Evolutionary conservation across 2,329 filamentous ascomycete species (phyloP).

Genomic region (Xenosphaeropsis pyriputrescens): DNA sequence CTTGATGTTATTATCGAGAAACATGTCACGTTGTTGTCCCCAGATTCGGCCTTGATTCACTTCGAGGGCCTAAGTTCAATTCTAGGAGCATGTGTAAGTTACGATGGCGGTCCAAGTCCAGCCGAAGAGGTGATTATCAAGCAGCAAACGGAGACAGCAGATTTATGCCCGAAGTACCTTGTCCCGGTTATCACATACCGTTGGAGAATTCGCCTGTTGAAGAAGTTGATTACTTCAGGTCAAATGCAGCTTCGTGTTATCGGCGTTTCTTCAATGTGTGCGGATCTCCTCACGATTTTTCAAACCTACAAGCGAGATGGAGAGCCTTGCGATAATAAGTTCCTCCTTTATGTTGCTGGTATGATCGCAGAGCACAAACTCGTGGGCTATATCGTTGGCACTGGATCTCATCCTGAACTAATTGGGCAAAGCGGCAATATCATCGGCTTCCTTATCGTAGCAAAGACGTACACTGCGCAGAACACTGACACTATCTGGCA

Average conservation of each 20-base stretch:
- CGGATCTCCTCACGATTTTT: constrained; percentile 54
- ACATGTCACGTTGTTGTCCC: constrained; percentile 33
- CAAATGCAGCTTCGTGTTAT: constrained; percentile 83
- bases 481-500: constrained; percentile 78
- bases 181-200: constrained; percentile 38
- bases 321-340: constrained; percentile 24
- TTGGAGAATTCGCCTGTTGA: constrained; percentile 57
- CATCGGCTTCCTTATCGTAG: constrained; percentile 74
- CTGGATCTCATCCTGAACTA: constrained; percentile 84
- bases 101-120: constrained; percentile 7
- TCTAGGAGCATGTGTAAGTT: constrained; percentile 23
- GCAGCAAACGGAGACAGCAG: constrained; percentile 11
- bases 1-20: constrained; percentile 30
- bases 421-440: constrained; percentile 72
- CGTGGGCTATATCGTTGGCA: constrained; percentile 75
- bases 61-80: constrained; percentile 29
- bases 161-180: constrained; percentile 23
- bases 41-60: constrained; percentile 26
- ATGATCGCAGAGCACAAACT: constrained; percentile 58
- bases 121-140: constrained; percentile 6
- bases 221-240: constrained; percentile 63
- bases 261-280: constrained; percentile 62
- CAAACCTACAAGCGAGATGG: constrained; percentile 28
- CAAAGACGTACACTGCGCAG: constrained; percentile 51
- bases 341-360: constrained; percentile 53